phyloP scores from a whole-genome alignment of 192 early-diverging fungal genomes.

The Rhizoclosmatium globosum region DNA sequence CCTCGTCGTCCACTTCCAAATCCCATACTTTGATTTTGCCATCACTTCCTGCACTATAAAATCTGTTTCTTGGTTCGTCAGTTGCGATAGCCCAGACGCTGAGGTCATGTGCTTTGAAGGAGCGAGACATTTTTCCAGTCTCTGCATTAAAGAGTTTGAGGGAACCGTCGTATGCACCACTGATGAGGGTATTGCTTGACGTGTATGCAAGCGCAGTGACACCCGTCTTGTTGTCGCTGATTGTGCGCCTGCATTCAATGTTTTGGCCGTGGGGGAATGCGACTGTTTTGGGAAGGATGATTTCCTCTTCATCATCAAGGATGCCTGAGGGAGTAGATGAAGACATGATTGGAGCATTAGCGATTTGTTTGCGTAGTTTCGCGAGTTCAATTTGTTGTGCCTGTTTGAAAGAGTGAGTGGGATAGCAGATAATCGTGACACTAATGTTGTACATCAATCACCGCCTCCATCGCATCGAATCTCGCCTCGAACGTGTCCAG shows the following conservation, averaged over 20 bases:
- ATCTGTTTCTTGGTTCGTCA: constrained; percentile 43
- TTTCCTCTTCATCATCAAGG: constrained; percentile 38
- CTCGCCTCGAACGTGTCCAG: constrained; percentile 52
- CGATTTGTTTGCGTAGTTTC: constrained; percentile 24
- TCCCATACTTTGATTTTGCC: constrained; percentile 63
- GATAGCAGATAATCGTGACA: background rate
- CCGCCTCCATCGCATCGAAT: background rate
- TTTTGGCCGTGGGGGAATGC: constrained; percentile 40
- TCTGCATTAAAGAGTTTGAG: constrained; percentile 64
- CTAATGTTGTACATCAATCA: constrained; percentile 12
- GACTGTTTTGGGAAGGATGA: constrained; percentile 14
- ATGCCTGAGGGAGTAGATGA: constrained; percentile 10
- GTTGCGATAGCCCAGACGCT: constrained; percentile 68
- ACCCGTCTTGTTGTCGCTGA: constrained; percentile 58
- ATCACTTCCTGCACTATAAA: constrained; percentile 64
- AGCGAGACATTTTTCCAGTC: constrained; percentile 53
- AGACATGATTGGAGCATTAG: constrained; percentile 46
- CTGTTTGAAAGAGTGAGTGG: background rate
- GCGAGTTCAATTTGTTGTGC: constrained; percentile 16
- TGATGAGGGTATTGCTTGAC: constrained; percentile 51
- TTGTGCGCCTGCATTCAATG: constrained; percentile 63
- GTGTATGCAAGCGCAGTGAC: constrained; percentile 63
- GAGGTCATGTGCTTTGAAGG: constrained; percentile 55
- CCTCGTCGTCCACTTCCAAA: constrained; percentile 4
- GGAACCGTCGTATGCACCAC: constrained; percentile 66